Conservation (phyloP, 1,139 yeast genomes). For the Arxiozyma bovina region DNA sequence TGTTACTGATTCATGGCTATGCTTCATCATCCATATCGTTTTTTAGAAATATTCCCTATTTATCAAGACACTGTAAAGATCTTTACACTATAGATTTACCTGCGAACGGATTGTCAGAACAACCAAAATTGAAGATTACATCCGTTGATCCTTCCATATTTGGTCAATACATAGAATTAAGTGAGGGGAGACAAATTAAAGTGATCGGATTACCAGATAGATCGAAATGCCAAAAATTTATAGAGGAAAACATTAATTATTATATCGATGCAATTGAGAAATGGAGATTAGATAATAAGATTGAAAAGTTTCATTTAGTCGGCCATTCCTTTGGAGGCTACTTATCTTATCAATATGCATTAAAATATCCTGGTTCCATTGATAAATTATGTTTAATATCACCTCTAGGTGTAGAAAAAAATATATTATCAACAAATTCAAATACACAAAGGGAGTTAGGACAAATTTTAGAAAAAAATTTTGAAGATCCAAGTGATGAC, state of each 20-base stretch:
- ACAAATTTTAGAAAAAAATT: constrained; percentile 10
- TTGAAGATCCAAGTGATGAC: constrained; percentile 18
- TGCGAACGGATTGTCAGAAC: constrained; percentile 54
- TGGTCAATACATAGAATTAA: not conserved
- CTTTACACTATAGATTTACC: constrained; percentile 73
- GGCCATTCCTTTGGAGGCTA: constrained; percentile 96
- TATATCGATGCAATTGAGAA: constrained; percentile 71
- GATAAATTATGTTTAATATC: constrained; percentile 63
- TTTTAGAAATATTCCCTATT: constrained; percentile 59
- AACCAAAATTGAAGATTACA: constrained; percentile 13
- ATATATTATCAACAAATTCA: constrained; percentile 51
- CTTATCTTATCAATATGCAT: constrained; percentile 65
- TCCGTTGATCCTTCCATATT: not conserved
- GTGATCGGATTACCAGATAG: not conserved
- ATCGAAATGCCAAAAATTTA: not conserved
- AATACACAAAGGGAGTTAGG: constrained; percentile 15
- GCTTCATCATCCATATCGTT: constrained; percentile 85
- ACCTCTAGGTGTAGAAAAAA: constrained; percentile 84
- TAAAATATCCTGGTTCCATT: constrained; percentile 62
- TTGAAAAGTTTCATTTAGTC: constrained; percentile 57
- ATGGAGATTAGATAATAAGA: constrained; percentile 58
- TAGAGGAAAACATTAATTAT: constrained; percentile 50
- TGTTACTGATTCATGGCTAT: constrained; percentile 80
- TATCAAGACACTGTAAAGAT: constrained; percentile 38
- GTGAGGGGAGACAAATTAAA: not conserved